Conservation (phyloP, 257 asterid genomes). For the Hygrophila difformis region DNA sequence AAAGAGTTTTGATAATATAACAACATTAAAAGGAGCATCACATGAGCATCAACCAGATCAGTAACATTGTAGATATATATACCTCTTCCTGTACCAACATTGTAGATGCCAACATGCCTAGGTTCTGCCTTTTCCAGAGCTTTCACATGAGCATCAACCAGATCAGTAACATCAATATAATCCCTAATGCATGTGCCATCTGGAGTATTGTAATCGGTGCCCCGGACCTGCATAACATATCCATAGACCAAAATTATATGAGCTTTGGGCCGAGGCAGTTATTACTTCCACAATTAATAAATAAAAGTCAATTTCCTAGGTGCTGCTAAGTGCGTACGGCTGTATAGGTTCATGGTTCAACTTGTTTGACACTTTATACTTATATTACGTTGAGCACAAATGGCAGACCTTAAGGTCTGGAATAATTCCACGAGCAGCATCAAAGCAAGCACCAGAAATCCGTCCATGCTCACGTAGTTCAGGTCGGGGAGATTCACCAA, state of each 20-base stretch:
- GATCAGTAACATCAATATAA: constrained; percentile 82
- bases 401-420: constrained; percentile 66
- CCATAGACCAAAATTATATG: not conserved
- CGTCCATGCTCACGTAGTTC: constrained; percentile 90
- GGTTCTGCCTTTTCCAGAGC: constrained; percentile 78
- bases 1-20: no score
- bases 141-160: constrained; percentile 89
- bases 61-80: constrained; percentile 1
- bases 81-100: constrained; percentile 91
- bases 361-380: no score
- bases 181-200: constrained; percentile 90
- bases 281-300: not conserved
- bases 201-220: constrained; percentile 70
- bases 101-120: constrained; percentile 66
- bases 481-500: constrained; percentile 93
- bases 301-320: no score
- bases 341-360: no score
- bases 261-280: not conserved
- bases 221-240: constrained; percentile 53
- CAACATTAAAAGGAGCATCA: not conserved
- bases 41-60: not conserved
- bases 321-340: no score
- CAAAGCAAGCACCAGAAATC: constrained; percentile 90
- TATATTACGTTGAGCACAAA: not conserved
- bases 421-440: constrained; percentile 87